phyloP scores from a whole-genome alignment of 768 basidiomycete species.

The Suillus subluteus region DNA sequence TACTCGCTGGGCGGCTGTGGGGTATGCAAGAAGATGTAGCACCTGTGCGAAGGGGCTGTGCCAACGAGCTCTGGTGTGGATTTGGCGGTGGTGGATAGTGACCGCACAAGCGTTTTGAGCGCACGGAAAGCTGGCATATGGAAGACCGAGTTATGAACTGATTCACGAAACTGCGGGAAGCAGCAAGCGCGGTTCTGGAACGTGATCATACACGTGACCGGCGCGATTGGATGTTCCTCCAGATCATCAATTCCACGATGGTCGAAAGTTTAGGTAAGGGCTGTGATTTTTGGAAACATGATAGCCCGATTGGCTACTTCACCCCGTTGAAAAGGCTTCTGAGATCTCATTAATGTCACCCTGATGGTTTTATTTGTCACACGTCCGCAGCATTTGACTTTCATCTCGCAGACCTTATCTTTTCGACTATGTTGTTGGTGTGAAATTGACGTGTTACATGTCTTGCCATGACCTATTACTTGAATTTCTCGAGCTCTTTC shows the following conservation, averaged over 20 bases:
- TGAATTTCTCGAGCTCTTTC: neutral
- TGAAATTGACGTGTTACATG: neutral
- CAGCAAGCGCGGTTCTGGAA: neutral
- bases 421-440: neutral
- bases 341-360: too few relatives aligned
- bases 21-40: constrained; percentile 61
- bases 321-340: neutral
- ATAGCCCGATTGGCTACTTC: too few relatives aligned
- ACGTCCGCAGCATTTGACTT: neutral
- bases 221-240: neutral
- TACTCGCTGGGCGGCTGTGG: constrained; percentile 50
- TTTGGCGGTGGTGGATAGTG: neutral
- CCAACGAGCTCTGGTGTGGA: constrained; percentile 41
- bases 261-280: too few relatives aligned
- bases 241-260: too few relatives aligned
- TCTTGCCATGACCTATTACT: neutral
- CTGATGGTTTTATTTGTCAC: neutral
- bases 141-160: neutral
- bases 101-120: constrained; percentile 1
- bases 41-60: constrained; percentile 54
- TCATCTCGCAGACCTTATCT: neutral
- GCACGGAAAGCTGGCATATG: constrained; percentile 5
- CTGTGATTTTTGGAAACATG: too few relatives aligned
- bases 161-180: neutral
- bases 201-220: constrained; percentile 3